Evolutionary conservation across 305 asterid genomes (phyloP).

Genomic region (Fraxinus dipetala): DNA sequence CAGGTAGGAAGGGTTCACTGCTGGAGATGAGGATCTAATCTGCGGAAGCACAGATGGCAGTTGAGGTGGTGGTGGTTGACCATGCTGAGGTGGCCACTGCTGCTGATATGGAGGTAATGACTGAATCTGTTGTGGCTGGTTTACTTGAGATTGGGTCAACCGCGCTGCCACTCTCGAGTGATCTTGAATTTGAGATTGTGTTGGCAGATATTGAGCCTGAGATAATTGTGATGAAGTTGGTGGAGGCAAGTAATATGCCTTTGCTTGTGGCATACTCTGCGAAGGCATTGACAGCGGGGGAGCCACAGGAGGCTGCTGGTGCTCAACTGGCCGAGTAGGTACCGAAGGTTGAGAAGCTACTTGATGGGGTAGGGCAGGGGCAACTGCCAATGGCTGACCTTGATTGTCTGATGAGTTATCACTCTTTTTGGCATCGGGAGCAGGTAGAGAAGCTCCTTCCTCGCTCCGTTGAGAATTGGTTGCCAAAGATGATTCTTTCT

Average conservation of each 20-base stretch:
- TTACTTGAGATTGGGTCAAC: slow-evolving; percentile 43
- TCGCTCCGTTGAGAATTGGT: slow-evolving; percentile 46
- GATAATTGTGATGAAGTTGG: slow-evolving; percentile 22
- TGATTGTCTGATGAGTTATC: slow-evolving; percentile 47
- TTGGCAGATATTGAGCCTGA: slow-evolving; percentile 53
- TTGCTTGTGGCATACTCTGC: slow-evolving; percentile 54
- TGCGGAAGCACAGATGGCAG: slow-evolving; percentile 64
- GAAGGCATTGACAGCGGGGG: slow-evolving; percentile 54
- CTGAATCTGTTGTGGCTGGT: slow-evolving; percentile 56
- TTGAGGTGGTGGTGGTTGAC: slow-evolving; percentile 35
- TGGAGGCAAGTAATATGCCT: slow-evolving; percentile 57
- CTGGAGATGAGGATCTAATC: slow-evolving; percentile 54
- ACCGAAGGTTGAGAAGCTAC: not conserved
- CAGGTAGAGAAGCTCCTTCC: slow-evolving; percentile 43
- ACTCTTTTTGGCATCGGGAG: slow-evolving; percentile 44
- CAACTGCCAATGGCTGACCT: slow-evolving; percentile 66
- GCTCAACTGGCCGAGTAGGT: not conserved
- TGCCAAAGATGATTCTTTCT: slow-evolving; percentile 56
- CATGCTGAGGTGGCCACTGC: slow-evolving; percentile 55
- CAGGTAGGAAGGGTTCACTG: slow-evolving; percentile 53
- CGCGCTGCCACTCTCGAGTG: slow-evolving; percentile 51
- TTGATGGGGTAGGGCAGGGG: slow-evolving; percentile 70
- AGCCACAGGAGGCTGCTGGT: slow-evolving; percentile 19
- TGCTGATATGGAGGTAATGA: slow-evolving; percentile 55
- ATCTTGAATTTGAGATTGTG: slow-evolving; percentile 63